Conservation (phyloP, 1,284 basidiomycete genomes). For the Exobasidium cylindrosporum region DNA sequence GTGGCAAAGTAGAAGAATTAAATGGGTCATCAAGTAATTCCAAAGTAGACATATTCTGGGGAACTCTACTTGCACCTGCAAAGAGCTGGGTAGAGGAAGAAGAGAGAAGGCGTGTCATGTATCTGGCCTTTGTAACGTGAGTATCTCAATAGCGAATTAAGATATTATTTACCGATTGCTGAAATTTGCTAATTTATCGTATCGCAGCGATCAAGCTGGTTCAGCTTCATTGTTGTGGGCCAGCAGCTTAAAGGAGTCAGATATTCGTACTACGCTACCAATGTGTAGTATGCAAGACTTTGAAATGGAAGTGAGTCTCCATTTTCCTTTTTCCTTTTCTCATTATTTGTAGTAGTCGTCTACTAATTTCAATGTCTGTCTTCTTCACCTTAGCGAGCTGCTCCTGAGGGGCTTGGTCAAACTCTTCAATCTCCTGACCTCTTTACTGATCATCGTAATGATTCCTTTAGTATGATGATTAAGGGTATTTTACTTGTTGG, state of each 20-base stretch:
- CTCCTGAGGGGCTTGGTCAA: constrained; percentile 23
- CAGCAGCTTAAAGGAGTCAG: constrained; percentile 30
- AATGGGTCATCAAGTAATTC: background rate
- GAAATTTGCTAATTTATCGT: constrained; percentile 16
- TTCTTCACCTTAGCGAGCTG: background rate
- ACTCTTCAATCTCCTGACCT: constrained; percentile 34
- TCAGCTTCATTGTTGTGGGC: constrained; percentile 39
- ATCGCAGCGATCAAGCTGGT: constrained; percentile 33
- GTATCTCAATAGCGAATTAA: background rate
- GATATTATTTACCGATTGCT: background rate
- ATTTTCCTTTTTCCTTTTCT: too few species aligned
- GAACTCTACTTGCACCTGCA: constrained; percentile 8
- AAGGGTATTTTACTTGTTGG: constrained; percentile 31
- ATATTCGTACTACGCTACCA: constrained; percentile 34
- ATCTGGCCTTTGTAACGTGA: constrained; percentile 14
- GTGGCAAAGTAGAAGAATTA: background rate
- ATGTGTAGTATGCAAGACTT: constrained; percentile 29
- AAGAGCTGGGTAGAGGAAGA: constrained; percentile 21
- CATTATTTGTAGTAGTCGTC: too few species aligned
- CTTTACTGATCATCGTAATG: constrained; percentile 30
- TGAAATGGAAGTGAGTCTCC: background rate
- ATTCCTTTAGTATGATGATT: constrained; percentile 29
- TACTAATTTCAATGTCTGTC: too few species aligned
- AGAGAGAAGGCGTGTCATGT: constrained; percentile 18
- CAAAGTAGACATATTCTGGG: constrained; percentile 12